phyloP scores from a whole-genome alignment of 2,329 filamentous ascomycete species.

The Alternaria gaisen region DNA sequence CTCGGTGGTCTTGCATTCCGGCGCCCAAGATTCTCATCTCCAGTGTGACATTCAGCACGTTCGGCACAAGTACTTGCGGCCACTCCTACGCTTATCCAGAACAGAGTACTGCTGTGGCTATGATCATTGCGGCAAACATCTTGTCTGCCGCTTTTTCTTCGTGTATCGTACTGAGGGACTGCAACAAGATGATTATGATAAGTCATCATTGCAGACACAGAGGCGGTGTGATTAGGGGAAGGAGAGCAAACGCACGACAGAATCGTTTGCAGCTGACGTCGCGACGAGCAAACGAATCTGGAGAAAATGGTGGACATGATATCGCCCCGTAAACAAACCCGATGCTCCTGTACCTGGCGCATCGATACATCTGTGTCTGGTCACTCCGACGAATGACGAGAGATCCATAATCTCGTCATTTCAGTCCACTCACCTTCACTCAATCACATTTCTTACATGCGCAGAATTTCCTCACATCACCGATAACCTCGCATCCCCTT shows the following conservation, averaged over 20 bases:
- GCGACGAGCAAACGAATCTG: background rate
- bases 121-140: rapidly evolving
- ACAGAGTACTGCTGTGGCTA: too few relatives aligned
- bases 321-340: background rate
- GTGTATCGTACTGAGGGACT: too few relatives aligned
- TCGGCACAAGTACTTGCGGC: too few relatives aligned
- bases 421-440: background rate
- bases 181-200: too few relatives aligned
- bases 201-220: too few relatives aligned
- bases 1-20: background rate
- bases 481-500: background rate
- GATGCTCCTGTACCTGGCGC: background rate
- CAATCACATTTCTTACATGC: background rate
- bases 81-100: too few relatives aligned
- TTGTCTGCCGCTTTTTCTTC: too few relatives aligned
- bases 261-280: background rate
- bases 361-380: background rate
- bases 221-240: too few relatives aligned
- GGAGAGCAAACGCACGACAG: background rate
- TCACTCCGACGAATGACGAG: background rate
- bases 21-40: background rate
- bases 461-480: background rate
- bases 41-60: too few relatives aligned
- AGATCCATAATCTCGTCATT: background rate
- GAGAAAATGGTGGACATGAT: background rate